Evolutionary conservation across 768 basidiomycete genomes (phyloP).

Genomic region (Boletus fagicola): DNA sequence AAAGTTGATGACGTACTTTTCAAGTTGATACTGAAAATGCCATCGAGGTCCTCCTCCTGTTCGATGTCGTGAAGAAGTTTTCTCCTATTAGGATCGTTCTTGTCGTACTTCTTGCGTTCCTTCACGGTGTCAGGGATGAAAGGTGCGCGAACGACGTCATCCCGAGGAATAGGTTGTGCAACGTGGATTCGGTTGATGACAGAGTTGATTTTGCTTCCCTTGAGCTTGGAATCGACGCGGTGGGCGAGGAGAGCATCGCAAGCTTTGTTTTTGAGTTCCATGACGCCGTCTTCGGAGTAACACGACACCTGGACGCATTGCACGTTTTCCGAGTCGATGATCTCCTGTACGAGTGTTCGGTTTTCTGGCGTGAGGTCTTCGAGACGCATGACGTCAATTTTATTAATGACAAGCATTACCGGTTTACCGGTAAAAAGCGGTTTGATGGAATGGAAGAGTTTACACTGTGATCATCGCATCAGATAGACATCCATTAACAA

Average conservation of each 20-base stretch:
- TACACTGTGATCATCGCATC: conserved; percentile 57
- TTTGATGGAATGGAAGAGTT: conserved; percentile 99
- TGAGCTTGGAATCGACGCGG: conserved; percentile 91
- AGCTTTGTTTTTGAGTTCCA: conserved; percentile 92
- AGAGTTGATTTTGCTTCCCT: conserved; percentile 88
- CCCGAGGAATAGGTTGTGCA: conserved; percentile 84
- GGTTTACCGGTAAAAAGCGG: conserved; percentile 95
- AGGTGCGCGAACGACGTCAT: conserved; percentile 83
- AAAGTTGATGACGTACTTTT: conserved; percentile 55
- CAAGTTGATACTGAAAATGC: conserved; percentile 87
- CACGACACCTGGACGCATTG: conserved; percentile 85
- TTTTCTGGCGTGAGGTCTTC: conserved; percentile 78
- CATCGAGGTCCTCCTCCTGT: conserved; percentile 82
- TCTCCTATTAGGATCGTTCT: conserved; percentile 75
- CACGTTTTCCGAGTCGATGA: conserved; percentile 72
- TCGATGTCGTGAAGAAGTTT: conserved; percentile 80
- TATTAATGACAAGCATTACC: conserved; percentile 93
- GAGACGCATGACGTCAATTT: conserved; percentile 89
- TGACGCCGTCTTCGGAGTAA: conserved; percentile 96
- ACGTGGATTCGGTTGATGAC: conserved; percentile 96
- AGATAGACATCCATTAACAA: neutral
- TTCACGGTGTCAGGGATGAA: conserved; percentile 87
- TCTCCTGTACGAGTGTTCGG: conserved; percentile 81
- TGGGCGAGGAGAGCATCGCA: conserved; percentile 95
- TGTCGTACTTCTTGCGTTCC: conserved; percentile 79